Evolutionary conservation across 2,329 filamentous ascomycete genomes (phyloP), one percentile per base, ranked within the genome.

Genomic region (Fonsecaea erecta): DNA sequence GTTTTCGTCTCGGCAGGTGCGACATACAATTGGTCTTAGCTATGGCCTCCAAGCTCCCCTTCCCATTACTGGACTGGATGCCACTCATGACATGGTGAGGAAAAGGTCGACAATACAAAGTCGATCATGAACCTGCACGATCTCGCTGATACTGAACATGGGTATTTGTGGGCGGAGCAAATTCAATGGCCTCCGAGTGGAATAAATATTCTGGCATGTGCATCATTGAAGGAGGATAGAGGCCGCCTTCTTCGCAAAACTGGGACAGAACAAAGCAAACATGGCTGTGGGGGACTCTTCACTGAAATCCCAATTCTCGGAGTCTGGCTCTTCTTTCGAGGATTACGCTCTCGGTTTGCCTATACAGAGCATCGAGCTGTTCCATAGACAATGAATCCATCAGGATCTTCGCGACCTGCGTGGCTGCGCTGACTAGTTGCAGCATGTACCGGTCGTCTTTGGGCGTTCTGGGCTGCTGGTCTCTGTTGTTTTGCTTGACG

Each of bases 401-500:
- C 67, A 96, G 81, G 68, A 96, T 93, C 78, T 92, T 94, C 65
- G 91, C 90, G 66, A 96, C 92, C 78, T 96, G 92, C 60, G 92
- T 90, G 43, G 92, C 92, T 46, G 92, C 92, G 68, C 90, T 93
- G 74, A 96, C 92, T 69, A 95, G 85, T 80, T 96, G 92, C 65
- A 96, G 83, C 68, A 96, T 91, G 77, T 95, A 94, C 72, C 92
- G 86, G 79, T 96, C 92, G 80, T 96, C 92, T 81, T 94, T 95
- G 70, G 93, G 84, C 21, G 91, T 90, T 66, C 92, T 86, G 70
- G 88, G 90, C 78, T 93, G 90, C 54, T 70, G 68, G 43, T 71
- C 70, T 60, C 68, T 64, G 60, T 43, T 66, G 57, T 63, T 68
- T 56, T 69, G 68, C 78, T 93, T 90, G 77, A 92, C 93, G 55